Evolutionary conservation across 768 basidiomycete genomes (phyloP).

Genomic region (Rhodotorula taiwanensis): DNA sequence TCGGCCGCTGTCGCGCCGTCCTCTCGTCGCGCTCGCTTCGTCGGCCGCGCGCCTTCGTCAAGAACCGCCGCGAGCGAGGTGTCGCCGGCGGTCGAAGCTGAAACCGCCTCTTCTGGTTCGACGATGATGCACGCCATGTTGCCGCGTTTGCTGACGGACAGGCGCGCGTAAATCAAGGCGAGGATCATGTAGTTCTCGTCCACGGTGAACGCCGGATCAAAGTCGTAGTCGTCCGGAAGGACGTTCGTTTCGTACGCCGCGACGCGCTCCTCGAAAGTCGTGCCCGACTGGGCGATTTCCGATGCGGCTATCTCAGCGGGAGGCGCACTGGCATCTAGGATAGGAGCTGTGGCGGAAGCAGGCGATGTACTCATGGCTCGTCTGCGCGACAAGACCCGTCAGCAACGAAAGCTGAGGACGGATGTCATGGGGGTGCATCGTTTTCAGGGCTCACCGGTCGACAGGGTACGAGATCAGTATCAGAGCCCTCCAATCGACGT

Average conservation of each 20-base stretch:
- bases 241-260: conserved; percentile 11
- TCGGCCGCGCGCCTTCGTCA: background rate
- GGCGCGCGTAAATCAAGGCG: conserved; percentile 22
- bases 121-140: conserved; percentile 35
- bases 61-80: background rate
- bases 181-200: conserved; percentile 32
- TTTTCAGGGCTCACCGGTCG: too few species aligned
- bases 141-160: conserved; percentile 28
- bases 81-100: background rate
- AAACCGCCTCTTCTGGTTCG: background rate
- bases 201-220: conserved; percentile 12
- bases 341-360: too few species aligned
- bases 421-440: too few species aligned
- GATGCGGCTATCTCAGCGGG: too few species aligned
- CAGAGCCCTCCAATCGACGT: too few species aligned
- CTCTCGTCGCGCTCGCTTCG: conserved; percentile 4
- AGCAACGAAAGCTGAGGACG: too few species aligned
- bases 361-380: too few species aligned
- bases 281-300: too few species aligned
- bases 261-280: conserved; percentile 2
- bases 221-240: conserved; percentile 19
- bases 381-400: too few species aligned
- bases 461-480: too few species aligned
- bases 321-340: too few species aligned
- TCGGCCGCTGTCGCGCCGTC: background rate